These are phyloP conservation scores for Ramaria rubella DNA, from an alignment of 768 basidiomycete genomes.

Conservation along the genomic window DNA sequence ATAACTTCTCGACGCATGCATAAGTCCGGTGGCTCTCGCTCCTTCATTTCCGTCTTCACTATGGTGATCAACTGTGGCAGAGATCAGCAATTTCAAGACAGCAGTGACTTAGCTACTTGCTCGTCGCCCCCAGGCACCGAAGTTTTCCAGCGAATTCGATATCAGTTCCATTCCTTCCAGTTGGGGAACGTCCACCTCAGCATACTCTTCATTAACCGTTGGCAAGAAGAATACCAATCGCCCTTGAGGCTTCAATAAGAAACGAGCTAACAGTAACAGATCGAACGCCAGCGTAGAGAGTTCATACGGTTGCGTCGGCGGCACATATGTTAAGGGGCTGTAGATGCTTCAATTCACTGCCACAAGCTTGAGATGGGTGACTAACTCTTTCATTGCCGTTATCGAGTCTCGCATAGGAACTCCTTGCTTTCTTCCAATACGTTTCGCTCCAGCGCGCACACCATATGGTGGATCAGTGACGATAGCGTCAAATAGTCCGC, in stretches of 20 bases:
- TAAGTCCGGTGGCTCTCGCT: conserved; percentile 44
- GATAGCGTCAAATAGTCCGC: conserved; percentile 88
- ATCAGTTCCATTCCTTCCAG: conserved; percentile 85
- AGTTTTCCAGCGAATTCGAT: conserved; percentile 86
- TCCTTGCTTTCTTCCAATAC: conserved; percentile 61
- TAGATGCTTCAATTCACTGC: conserved; percentile 14
- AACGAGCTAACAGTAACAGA: conserved; percentile 74
- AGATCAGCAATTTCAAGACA: conserved; percentile 3
- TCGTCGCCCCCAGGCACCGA: conserved; percentile 90
- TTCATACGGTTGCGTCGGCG: conserved; percentile 90
- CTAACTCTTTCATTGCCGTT: conserved; percentile 12
- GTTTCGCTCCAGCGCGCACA: conserved; percentile 82
- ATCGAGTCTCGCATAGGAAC: conserved; percentile 27
- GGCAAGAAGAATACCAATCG: conserved; percentile 94
- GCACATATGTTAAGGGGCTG: conserved; percentile 70
- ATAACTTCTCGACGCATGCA: conserved; percentile 24
- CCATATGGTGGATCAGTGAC: conserved; percentile 95
- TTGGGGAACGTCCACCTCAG: conserved; percentile 73
- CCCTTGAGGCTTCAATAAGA: conserved; percentile 78
- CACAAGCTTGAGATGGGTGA: background rate
- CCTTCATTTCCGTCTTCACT: conserved; percentile 47
- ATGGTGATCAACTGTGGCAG: conserved; percentile 77
- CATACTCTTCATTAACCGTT: conserved; percentile 86
- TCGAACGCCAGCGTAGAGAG: conserved; percentile 76
- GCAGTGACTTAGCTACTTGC: conserved; percentile 39